Conservation (phyloP, 163 green algal genomes). For the Scenedesmus sp. region DNA sequence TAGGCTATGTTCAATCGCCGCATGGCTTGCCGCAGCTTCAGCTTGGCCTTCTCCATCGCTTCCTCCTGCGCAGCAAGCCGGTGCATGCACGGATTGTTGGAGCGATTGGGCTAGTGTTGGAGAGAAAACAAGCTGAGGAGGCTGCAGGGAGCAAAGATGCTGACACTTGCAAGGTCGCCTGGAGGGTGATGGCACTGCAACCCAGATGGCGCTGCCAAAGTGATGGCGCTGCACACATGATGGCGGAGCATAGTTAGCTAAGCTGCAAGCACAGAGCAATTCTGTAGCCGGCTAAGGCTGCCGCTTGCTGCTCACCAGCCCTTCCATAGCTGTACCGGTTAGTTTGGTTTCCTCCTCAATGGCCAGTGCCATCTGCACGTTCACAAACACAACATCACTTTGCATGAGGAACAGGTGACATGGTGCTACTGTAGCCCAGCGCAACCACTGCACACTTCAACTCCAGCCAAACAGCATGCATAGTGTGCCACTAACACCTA, state of each 20-base stretch:
- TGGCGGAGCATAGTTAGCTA: too few species aligned
- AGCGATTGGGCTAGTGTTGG: neutral
- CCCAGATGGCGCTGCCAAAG: too few species aligned
- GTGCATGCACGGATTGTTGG: neutral
- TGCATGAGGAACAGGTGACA: neutral
- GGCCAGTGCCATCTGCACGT: neutral
- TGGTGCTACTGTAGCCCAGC: neutral
- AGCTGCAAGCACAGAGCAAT: neutral
- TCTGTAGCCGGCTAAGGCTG: neutral
- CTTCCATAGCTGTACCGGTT: neutral
- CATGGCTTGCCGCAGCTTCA: slow-evolving; percentile 46
- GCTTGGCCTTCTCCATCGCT: slow-evolving; percentile 50
- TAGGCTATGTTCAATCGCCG: slow-evolving; percentile 28
- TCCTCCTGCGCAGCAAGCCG: slow-evolving; percentile 42
- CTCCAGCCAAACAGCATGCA: too few species aligned
- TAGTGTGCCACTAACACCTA: too few species aligned
- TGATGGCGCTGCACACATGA: too few species aligned
- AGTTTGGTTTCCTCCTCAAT: neutral
- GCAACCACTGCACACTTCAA: neutral
- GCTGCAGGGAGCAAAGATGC: too few species aligned
- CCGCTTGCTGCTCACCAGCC: neutral
- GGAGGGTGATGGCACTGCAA: too few species aligned
- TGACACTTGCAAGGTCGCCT: too few species aligned
- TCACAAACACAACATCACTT: neutral
- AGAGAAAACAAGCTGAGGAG: neutral